Evolutionary conservation across 331 rosid species (phyloP).

Genomic region (Ulmus americana): DNA sequence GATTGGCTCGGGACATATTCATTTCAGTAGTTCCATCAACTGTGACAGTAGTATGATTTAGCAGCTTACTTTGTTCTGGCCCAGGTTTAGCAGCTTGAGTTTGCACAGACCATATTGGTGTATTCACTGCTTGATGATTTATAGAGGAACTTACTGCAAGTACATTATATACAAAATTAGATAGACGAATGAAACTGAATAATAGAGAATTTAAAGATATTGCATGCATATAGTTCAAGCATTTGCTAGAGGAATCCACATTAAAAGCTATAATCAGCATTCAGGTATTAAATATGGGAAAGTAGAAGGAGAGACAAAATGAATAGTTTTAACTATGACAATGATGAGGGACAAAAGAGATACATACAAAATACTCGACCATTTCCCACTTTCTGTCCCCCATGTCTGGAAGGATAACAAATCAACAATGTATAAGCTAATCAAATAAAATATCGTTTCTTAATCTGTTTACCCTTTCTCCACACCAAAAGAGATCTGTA

Average conservation of each 20-base stretch:
- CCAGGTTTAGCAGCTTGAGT: slow-evolving; percentile 56
- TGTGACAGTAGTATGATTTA: slow-evolving; percentile 41
- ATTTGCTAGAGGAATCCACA: neutral
- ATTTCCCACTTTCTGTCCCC: too few species aligned
- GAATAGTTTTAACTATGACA: too few species aligned
- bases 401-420: too few species aligned
- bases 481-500: neutral
- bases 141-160: slow-evolving; percentile 47
- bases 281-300: neutral
- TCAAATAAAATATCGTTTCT: neutral
- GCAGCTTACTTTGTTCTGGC: slow-evolving; percentile 50
- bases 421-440: too few species aligned
- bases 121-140: slow-evolving; percentile 48
- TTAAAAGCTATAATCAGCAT: neutral
- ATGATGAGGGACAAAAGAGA: too few species aligned
- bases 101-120: slow-evolving; percentile 70
- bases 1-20: slow-evolving; percentile 31
- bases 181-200: neutral
- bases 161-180: slow-evolving; percentile 10
- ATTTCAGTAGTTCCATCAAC: slow-evolving; percentile 43
- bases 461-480: neutral
- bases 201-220: neutral
- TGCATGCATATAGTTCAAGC: neutral
- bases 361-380: too few species aligned
- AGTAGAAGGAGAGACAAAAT: too few species aligned